phyloP scores from a whole-genome alignment of 2,329 filamentous ascomycete species.

The Hymenotorrendiella dingleyae region DNA sequence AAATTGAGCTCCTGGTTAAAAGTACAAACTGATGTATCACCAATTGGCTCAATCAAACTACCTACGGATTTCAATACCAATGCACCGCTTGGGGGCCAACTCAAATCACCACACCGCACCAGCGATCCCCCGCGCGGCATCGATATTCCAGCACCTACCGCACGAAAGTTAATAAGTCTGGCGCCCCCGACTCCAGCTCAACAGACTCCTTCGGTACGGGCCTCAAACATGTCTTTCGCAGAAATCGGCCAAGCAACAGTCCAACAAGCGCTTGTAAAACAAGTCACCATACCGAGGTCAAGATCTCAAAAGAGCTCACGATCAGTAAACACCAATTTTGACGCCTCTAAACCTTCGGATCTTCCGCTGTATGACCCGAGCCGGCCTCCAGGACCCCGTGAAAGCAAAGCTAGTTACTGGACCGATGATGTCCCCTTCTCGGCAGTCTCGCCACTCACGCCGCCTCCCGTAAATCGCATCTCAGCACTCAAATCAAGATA shows the following conservation, averaged over 20 bases:
- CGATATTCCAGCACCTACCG: too few species aligned
- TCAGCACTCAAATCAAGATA: too few species aligned
- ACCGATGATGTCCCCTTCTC: constrained; percentile 21
- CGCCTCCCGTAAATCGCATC: too few species aligned
- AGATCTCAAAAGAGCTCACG: too few species aligned
- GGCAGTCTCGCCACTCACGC: constrained; percentile 10
- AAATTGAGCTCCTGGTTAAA: constrained; percentile 22
- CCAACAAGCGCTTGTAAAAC: constrained; percentile 1
- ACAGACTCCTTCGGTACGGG: not conserved
- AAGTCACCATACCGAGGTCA: constrained; percentile 1
- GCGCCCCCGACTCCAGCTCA: too few species aligned
- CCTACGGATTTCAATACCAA: constrained; percentile 13
- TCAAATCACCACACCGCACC: constrained; percentile 21
- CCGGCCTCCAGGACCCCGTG: too few species aligned
- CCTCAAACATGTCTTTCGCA: not conserved
- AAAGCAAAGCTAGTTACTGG: constrained; percentile 25
- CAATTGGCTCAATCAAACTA: constrained; percentile 22
- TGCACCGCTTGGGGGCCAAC: constrained; percentile 18
- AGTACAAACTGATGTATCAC: constrained; percentile 21
- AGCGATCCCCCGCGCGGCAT: too few species aligned
- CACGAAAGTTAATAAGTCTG: too few species aligned
- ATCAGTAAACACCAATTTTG: too few species aligned
- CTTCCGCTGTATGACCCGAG: too few species aligned
- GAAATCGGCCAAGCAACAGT: constrained; percentile 3
- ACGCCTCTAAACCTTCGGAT: too few species aligned